Evolutionary conservation across 768 basidiomycete genomes (phyloP), one percentile per base, ranked within the genome.

Genomic region (Lyophyllum atratum): DNA sequence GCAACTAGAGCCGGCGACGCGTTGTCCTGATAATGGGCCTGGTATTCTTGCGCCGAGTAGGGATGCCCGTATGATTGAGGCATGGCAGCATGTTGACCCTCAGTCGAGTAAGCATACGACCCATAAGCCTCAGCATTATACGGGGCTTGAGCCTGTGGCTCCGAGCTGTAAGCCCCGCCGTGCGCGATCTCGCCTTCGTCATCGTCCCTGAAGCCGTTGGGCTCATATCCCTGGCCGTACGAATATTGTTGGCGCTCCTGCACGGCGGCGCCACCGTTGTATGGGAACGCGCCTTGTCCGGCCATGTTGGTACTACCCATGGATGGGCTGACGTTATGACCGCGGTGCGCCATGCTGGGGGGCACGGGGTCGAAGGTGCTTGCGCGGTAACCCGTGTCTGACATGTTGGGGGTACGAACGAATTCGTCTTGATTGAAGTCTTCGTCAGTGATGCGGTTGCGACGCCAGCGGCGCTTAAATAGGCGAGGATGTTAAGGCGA

Each of bases 71-170:
- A 64, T 7, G 59, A 55, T 51, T 71, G 69, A 31, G 63, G 61
- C 24, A 65, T 60, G 48, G 66, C 69, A 43, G 70, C 71, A 57
- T 74, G 64, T 51, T 72, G 62, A 24, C 66, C 74, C 55, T 76
- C 57, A 22, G 66, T 60, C 9, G 70, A 65, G 55, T 76, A 76
- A 7, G 72, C 74, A 52, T 77, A 79, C 19, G 74, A 74, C 2
- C 75, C 76, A 61, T 80, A 81, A 0, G 74, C 76, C 52, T 81
- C 78, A 17, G 74, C 65, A 52, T 79, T 75, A 61, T 78, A 79
- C 15, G 70, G 56, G 3, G 58, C 61, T 60, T 79, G 76, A 7
- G 59, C 58, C 50, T 74, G 72, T 6, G 79, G 77, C 50, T 80
- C 68, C 2, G 76, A 70, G 61, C 75, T 76, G 63, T 78, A 80